Evolutionary conservation across 2,329 filamentous ascomycete species (phyloP).

Genomic region (Colletotrichum phormii): DNA sequence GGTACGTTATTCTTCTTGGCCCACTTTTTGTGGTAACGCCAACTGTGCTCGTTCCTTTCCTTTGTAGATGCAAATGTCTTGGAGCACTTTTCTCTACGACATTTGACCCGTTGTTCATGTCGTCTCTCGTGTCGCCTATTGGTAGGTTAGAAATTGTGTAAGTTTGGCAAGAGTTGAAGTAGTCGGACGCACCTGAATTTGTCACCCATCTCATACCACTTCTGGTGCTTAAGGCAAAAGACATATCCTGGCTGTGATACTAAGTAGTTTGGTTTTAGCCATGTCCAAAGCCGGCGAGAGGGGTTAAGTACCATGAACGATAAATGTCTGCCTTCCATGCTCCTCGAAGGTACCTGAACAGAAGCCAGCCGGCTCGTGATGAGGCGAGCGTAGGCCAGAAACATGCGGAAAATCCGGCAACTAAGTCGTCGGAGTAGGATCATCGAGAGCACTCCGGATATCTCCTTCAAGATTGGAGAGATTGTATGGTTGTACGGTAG

Average conservation of each 20-base stretch:
- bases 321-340: no score
- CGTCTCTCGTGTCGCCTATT: not conserved
- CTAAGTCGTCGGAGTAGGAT: conserved; percentile 2
- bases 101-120: not conserved
- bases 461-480: rapidly evolving
- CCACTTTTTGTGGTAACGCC: not conserved
- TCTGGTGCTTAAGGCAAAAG: not conserved
- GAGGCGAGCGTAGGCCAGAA: not conserved
- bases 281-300: no score
- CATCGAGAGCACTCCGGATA: no score
- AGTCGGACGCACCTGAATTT: not conserved
- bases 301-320: not conserved
- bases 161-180: not conserved
- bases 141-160: not conserved
- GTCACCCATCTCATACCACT: not conserved
- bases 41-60: not conserved
- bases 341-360: not conserved
- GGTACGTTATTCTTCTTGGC: not conserved
- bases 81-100: not conserved
- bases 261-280: not conserved
- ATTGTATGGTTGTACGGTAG: not conserved
- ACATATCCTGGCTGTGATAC: not conserved
- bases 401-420: not conserved
- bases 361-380: conserved; percentile 1
- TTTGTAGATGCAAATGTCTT: not conserved